Conservation (phyloP, 768 basidiomycete genomes). For the Amylocystis lapponica region DNA sequence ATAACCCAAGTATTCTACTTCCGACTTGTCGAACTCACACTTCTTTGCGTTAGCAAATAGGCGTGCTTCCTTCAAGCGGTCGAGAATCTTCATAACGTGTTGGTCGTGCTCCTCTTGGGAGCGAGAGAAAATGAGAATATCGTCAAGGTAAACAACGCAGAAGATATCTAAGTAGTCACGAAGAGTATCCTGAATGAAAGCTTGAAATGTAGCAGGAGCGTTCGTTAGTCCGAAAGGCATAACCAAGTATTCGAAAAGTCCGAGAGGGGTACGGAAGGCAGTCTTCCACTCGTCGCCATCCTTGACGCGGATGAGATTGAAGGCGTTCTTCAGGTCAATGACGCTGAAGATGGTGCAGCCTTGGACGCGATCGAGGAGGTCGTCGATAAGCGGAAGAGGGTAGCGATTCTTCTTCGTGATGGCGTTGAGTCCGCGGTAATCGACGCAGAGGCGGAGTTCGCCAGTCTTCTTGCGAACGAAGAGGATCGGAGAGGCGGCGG, state of each 20-base stretch:
- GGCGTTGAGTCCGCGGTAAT: slow-evolving; percentile 26
- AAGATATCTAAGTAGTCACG: slow-evolving; percentile 8
- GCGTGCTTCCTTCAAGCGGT: slow-evolving; percentile 22
- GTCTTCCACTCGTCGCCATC: slow-evolving; percentile 34
- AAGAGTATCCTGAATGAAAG: slow-evolving; percentile 11
- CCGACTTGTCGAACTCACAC: slow-evolving; percentile 29
- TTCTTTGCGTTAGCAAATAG: slow-evolving; percentile 28
- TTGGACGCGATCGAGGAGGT: slow-evolving; percentile 23
- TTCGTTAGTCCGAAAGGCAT: slow-evolving; percentile 30
- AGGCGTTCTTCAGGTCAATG: slow-evolving; percentile 36
- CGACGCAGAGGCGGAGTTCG: slow-evolving; percentile 18
- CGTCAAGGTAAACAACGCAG: slow-evolving; percentile 21
- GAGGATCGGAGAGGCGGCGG: slow-evolving; percentile 20
- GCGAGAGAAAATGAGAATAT: slow-evolving; percentile 14
- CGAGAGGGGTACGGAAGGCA: slow-evolving; percentile 31
- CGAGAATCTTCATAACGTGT: slow-evolving; percentile 13
- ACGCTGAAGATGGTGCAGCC: slow-evolving; percentile 26
- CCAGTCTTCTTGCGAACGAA: slow-evolving; percentile 24
- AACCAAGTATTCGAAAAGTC: slow-evolving; percentile 29
- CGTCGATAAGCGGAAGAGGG: slow-evolving; percentile 27
- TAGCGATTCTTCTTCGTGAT: slow-evolving; percentile 30
- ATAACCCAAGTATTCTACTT: slow-evolving; percentile 39
- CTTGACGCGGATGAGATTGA: slow-evolving; percentile 36
- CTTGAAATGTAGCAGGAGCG: slow-evolving; percentile 15
- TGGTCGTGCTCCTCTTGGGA: slow-evolving; percentile 11